Conservation (phyloP, 148 eudicot species). For the Nepenthes mirabilis region DNA sequence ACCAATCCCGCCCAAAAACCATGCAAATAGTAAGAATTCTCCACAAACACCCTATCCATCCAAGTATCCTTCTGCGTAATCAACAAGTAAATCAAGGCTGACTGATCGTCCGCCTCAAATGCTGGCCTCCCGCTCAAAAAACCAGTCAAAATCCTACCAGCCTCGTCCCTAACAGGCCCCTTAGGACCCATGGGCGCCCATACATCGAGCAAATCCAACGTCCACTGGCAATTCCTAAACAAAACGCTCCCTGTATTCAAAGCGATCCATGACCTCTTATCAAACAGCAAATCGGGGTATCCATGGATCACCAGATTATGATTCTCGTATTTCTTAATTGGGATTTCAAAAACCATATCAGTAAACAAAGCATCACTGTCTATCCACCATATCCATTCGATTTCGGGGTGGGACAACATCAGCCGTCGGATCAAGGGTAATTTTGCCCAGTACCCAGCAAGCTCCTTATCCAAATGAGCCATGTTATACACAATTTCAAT, state of each 20-base stretch:
- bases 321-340: constrained; percentile 31
- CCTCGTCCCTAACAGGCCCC: constrained; percentile 62
- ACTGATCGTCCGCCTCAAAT: constrained; percentile 82
- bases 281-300: constrained; percentile 58
- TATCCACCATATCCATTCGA: constrained; percentile 88
- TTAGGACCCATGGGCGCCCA: constrained; percentile 94
- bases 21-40: constrained; percentile 73
- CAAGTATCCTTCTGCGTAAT: constrained; percentile 43
- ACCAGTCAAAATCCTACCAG: constrained; percentile 52
- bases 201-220: constrained; percentile 67
- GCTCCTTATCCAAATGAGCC: constrained; percentile 66
- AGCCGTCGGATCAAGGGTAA: constrained; percentile 57
- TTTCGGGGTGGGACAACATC: constrained; percentile 76
- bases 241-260: constrained; percentile 80
- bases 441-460: constrained; percentile 78
- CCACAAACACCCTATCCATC: constrained; percentile 70
- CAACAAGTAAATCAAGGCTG: constrained; percentile 66
- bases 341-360: constrained; percentile 75
- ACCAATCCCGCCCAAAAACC: constrained; percentile 88
- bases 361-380: constrained; percentile 92
- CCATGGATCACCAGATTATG: constrained; percentile 70
- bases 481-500: constrained; percentile 67
- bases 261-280: constrained; percentile 78
- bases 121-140: constrained; percentile 66
- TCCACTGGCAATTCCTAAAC: constrained; percentile 82